These are phyloP conservation scores for Spathaspora hagerdaliae DNA, from an alignment of 805 yeast genomes.

Conservation along the genomic window DNA sequence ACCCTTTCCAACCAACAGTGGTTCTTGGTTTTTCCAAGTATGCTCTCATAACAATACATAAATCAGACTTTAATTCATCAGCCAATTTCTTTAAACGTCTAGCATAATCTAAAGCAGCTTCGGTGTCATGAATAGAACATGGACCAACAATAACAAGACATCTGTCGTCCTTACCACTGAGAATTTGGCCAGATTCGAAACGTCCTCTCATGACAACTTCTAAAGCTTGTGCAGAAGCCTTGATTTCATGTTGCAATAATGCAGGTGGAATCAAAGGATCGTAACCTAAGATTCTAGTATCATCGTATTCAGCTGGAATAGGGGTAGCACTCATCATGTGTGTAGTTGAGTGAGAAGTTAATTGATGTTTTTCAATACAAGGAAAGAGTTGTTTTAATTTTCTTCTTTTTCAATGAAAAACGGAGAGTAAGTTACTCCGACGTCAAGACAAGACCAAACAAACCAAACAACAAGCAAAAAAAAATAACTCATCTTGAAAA, in stretches of 20 bases:
- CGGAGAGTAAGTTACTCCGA: no score
- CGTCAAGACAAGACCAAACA: no score
- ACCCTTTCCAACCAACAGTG: conserved; percentile 98
- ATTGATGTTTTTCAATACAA: no score
- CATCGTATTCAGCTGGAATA: conserved; percentile 64
- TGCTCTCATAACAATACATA: conserved; percentile 92
- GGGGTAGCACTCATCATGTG: conserved; percentile 44
- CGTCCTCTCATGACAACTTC: conserved; percentile 75
- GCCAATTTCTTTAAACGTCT: conserved; percentile 59
- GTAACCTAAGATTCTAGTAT: conserved; percentile 80
- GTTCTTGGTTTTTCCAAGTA: conserved; percentile 98
- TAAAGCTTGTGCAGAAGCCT: conserved; percentile 52
- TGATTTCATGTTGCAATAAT: conserved; percentile 78
- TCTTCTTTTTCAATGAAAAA: no score
- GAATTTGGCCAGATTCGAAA: conserved; percentile 68
- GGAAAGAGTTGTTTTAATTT: no score
- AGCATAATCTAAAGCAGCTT: conserved; percentile 87
- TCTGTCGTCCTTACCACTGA: conserved; percentile 77
- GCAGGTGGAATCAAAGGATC: conserved; percentile 95
- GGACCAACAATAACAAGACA: conserved; percentile 90
- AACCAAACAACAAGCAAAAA: no score
- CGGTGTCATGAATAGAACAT: conserved; percentile 91
- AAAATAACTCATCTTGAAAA: neutral
- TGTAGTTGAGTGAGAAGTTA: no score
- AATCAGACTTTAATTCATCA: conserved; percentile 68